These are phyloP conservation scores for Caulochytrium protostelioides DNA, from an alignment of 371 early-diverging fungal genomes.

Conservation along the genomic window DNA sequence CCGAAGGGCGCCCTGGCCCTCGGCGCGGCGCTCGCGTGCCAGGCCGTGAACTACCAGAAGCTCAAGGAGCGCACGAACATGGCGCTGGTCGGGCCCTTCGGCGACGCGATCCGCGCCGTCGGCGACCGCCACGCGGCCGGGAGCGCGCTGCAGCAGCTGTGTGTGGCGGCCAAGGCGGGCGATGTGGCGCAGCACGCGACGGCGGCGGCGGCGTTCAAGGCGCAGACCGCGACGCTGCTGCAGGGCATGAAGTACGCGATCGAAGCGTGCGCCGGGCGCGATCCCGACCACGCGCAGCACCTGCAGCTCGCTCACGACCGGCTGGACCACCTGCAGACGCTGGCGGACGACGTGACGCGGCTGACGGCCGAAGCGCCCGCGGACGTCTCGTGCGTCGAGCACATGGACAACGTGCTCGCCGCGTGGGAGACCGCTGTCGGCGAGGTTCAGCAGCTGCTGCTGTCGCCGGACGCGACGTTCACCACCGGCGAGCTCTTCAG, in stretches of 20 bases:
- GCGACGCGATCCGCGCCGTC: constrained; percentile 3
- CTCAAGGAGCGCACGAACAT: too few relatives aligned
- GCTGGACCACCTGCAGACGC: constrained; percentile 2
- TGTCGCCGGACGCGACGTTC: constrained; percentile 15
- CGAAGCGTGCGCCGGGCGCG: background rate
- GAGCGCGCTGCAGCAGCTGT: constrained; percentile 3
- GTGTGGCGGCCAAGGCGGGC: constrained; percentile 5
- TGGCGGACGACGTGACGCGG: constrained; percentile 4
- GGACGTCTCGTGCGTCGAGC: constrained; percentile 6
- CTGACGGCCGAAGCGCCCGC: constrained; percentile 4
- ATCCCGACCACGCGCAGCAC: constrained; percentile 7
- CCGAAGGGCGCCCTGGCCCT: too few relatives aligned
- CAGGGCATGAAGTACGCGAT: constrained; percentile 5
- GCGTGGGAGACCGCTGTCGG: constrained; percentile 11
- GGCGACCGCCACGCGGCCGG: constrained; percentile 3
- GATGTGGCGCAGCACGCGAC: constrained; percentile 5
- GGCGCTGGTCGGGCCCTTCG: constrained; percentile 6
- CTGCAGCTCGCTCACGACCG: constrained; percentile 3
- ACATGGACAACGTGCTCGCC: constrained; percentile 6
- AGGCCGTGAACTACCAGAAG: too few relatives aligned
- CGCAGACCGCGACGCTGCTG: constrained; percentile 3
- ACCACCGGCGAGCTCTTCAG: constrained; percentile 12
- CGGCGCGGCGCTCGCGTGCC: too few relatives aligned
- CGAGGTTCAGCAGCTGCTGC: constrained; percentile 7
- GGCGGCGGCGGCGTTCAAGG: constrained; percentile 5